Conservation (phyloP, 2,329 filamentous ascomycete genomes). For the Cladophialophora psammophila region DNA sequence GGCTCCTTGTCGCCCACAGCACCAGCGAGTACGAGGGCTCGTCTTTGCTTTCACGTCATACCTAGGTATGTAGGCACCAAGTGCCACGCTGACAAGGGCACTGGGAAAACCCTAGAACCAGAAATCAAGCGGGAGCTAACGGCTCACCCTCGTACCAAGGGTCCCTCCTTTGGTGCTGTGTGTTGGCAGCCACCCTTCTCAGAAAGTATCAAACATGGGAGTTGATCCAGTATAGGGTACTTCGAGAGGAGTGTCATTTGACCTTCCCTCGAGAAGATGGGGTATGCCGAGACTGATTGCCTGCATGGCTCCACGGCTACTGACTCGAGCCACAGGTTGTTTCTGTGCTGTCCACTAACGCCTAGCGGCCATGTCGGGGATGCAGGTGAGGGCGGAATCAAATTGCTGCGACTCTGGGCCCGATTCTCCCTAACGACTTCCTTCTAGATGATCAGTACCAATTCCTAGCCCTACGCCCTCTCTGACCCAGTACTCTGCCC, state of each 20-base stretch:
- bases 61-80: not conserved
- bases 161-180: not conserved
- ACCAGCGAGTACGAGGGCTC: slow-evolving; percentile 5
- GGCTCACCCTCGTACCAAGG: not conserved
- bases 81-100: slow-evolving; percentile 11
- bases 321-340: slow-evolving; percentile 4
- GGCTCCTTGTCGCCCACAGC: slow-evolving; percentile 3
- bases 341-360: not conserved
- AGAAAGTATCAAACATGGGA: slow-evolving; percentile 2
- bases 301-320: not conserved
- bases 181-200: not conserved
- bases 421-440: not conserved
- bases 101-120: slow-evolving; percentile 4
- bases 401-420: not conserved
- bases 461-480: not conserved
- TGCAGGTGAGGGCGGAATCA: not conserved
- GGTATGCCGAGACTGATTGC: slow-evolving; percentile 4
- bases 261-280: not conserved
- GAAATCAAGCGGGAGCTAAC: slow-evolving; percentile 3
- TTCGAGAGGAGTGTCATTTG: slow-evolving; percentile 1
- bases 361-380: not conserved
- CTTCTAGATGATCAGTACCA: not conserved
- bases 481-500: not conserved
- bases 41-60: slow-evolving; percentile 20
- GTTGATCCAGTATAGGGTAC: not conserved